These are phyloP conservation scores for Microstroma glucosiphilum DNA, from an alignment of 1,284 basidiomycete species.

Conservation along the genomic window DNA sequence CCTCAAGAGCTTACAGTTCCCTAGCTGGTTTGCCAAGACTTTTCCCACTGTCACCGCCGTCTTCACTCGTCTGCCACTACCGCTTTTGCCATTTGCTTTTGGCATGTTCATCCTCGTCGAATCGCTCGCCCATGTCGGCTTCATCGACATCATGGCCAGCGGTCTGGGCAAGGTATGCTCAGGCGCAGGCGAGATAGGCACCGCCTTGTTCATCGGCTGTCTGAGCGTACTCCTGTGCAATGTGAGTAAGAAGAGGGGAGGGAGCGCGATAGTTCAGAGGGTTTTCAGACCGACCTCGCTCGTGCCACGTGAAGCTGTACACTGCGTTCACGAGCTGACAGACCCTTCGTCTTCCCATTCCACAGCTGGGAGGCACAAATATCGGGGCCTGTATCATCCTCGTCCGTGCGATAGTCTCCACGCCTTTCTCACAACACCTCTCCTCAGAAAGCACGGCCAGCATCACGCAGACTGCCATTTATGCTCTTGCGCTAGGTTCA, in stretches of 20 bases:
- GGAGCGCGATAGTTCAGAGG: background rate
- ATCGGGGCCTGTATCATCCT: slow-evolving; percentile 92
- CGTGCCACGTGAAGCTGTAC: background rate
- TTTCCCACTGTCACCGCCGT: slow-evolving; percentile 73
- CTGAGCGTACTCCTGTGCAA: slow-evolving; percentile 72
- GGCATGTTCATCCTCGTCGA: slow-evolving; percentile 92
- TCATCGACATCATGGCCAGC: slow-evolving; percentile 75
- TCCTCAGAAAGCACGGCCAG: slow-evolving; percentile 8
- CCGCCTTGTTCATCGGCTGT: slow-evolving; percentile 56
- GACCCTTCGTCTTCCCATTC: slow-evolving; percentile 7
- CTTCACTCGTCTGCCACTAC: slow-evolving; percentile 67
- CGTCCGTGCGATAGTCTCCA: slow-evolving; percentile 58
- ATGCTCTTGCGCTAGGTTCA: slow-evolving; percentile 70
- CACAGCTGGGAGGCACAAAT: slow-evolving; percentile 72
- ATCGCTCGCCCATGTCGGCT: slow-evolving; percentile 74
- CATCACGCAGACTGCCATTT: slow-evolving; percentile 49
- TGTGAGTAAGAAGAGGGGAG: slow-evolving; percentile 51
- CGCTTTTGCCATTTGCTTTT: slow-evolving; percentile 84
- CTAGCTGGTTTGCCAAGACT: slow-evolving; percentile 22
- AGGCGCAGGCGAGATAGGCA: slow-evolving; percentile 52
- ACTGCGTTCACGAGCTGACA: background rate
- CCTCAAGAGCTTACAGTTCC: background rate
- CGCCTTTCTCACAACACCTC: slow-evolving; percentile 21
- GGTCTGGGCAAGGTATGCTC: slow-evolving; percentile 60
- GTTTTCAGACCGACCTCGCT: background rate